Conservation (phyloP, 2,329 filamentous ascomycete genomes). For the Bipolaris gigantea region DNA sequence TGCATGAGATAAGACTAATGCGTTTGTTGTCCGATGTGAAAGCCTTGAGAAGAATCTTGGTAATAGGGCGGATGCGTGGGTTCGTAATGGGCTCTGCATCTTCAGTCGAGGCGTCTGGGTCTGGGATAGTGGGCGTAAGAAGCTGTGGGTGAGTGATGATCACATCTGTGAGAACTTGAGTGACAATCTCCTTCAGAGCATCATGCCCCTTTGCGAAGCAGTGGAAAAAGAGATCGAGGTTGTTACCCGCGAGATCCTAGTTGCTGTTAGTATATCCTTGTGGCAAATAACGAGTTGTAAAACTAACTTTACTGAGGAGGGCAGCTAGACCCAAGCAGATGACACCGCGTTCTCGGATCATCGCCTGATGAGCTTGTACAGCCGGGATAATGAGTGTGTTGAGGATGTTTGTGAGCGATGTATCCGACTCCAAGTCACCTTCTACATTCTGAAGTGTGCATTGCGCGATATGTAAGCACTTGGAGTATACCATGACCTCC, state of each 20-base stretch:
- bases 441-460: conserved; percentile 95
- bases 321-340: conserved; percentile 89
- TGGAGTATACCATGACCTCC: conserved; percentile 97
- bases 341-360: conserved; percentile 86
- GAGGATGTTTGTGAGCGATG: conserved; percentile 92
- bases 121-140: conserved; percentile 60
- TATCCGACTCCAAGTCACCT: conserved; percentile 83
- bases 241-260: conserved; percentile 83
- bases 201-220: conserved; percentile 94
- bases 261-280: conserved; percentile 7
- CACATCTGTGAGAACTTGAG: conserved; percentile 93
- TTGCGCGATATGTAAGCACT: conserved; percentile 94
- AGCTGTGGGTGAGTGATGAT: conserved; percentile 84
- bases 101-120: conserved; percentile 46
- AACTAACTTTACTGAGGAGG: conserved; percentile 74
- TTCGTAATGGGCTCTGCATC: conserved; percentile 39
- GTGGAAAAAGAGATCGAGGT: conserved; percentile 89
- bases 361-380: conserved; percentile 88
- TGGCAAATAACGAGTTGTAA: not conserved
- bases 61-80: conserved; percentile 61
- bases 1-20: conserved; percentile 79
- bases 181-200: conserved; percentile 81
- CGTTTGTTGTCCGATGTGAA: conserved; percentile 67
- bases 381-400: conserved; percentile 97
- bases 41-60: conserved; percentile 84